Conservation (phyloP, 2,329 filamentous ascomycete species). For the Colletotrichum sp. region DNA sequence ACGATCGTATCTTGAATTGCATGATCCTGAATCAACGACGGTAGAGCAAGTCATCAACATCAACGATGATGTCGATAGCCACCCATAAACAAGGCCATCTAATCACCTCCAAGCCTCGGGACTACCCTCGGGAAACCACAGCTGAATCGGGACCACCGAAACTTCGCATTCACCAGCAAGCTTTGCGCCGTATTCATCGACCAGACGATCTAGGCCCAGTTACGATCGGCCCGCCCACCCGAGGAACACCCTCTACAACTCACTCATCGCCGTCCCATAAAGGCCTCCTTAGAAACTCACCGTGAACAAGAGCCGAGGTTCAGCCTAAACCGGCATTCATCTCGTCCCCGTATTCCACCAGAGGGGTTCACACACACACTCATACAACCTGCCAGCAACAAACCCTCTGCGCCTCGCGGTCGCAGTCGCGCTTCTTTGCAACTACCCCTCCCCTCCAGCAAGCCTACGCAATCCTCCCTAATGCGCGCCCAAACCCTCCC, state of each 20-base stretch:
- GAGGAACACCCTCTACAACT: neutral
- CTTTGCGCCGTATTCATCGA: neutral
- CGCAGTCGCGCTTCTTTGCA: neutral
- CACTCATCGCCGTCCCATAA: neutral
- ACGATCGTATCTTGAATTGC: fast-evolving
- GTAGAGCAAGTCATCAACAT: neutral
- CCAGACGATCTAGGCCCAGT: neutral
- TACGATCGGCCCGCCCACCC: neutral
- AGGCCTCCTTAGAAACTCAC: neutral
- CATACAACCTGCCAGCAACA: neutral
- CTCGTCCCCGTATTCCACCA: neutral
- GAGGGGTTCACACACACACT: neutral
- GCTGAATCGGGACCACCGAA: neutral
- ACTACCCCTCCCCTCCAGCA: neutral
- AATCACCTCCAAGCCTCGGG: neutral
- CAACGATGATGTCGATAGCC: neutral
- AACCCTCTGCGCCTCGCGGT: neutral
- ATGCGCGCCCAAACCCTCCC: neutral
- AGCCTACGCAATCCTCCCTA: neutral
- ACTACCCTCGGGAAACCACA: neutral
- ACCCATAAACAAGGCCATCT: neutral
- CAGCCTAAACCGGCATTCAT: neutral
- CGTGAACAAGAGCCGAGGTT: neutral
- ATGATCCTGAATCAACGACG: fast-evolving
- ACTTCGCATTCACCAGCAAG: neutral